phyloP scores from a whole-genome alignment of 768 basidiomycete genomes.

The Austroboletus festivus region DNA sequence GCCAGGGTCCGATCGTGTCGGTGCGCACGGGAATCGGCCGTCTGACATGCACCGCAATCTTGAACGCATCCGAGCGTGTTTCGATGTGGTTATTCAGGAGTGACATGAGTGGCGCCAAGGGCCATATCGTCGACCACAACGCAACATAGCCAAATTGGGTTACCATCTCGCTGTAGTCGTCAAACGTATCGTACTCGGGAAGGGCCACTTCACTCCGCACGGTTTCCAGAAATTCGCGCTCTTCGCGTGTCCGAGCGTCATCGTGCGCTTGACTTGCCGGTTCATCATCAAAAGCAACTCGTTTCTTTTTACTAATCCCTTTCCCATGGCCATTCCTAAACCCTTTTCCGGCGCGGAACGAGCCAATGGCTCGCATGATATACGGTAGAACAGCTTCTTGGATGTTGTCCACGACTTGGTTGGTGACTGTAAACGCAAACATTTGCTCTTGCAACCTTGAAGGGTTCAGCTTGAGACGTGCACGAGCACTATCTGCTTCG shows the following conservation, averaged over 20 bases:
- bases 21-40: constrained; percentile 84
- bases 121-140: constrained; percentile 94
- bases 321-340: constrained; percentile 21
- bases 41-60: constrained; percentile 81
- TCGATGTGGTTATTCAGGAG: constrained; percentile 92
- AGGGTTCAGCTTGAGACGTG: constrained; percentile 59
- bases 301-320: constrained; percentile 49
- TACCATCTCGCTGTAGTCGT: constrained; percentile 95
- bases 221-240: constrained; percentile 74
- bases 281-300: constrained; percentile 72
- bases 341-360: constrained; percentile 46
- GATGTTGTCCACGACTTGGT: constrained; percentile 77
- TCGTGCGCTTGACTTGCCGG: constrained; percentile 26
- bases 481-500: constrained; percentile 49
- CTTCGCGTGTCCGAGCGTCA: constrained; percentile 46
- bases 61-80: constrained; percentile 90
- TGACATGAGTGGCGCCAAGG: constrained; percentile 84
- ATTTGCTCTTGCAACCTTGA: constrained; percentile 82
- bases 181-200: constrained; percentile 78
- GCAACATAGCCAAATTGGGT: constrained; percentile 92
- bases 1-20: constrained; percentile 93
- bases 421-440: constrained; percentile 90
- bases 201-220: constrained; percentile 75
- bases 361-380: constrained; percentile 55
- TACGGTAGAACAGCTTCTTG: constrained; percentile 81